Evolutionary conservation across 768 basidiomycete species (phyloP), one percentile per base, ranked within the genome.

Genomic region (Leccinum fibrillosum): DNA sequence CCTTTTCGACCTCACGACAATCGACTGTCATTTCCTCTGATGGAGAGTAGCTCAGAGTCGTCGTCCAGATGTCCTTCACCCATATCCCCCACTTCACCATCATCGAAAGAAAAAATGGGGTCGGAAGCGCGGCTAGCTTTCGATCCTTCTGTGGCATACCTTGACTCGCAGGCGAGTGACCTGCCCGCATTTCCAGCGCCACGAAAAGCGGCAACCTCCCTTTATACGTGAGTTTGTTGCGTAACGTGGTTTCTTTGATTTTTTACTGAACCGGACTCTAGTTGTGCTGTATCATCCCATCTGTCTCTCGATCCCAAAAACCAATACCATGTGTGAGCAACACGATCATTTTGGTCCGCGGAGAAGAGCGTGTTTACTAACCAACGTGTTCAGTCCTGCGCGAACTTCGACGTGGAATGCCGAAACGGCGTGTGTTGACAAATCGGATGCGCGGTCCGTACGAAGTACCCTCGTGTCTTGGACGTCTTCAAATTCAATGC

Each of bases 161-260:
- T 67, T 15, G 68, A 59, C 42, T 61, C 58, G 28, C 59, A 58
- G 50, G 60, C 60, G n/a, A 55, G 54, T 49, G 17, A 35, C 53
- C 45, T 28, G 57, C 35, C 42, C 28, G 5, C 42, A 6, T 23
- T 13, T 7, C 21, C 54, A 59, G 52, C 59, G 25, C 65, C 63
- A n/a, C 62, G 57, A 21, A 53, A 62, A n/a, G 48, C 62, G 2
- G 60, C 80, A 1, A 61, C 75, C 15, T 74, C 81, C 3, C 78
- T 88, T 30, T 89, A 89, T 74, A 85, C 81, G 88, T 83, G 63
- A 51, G 79, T 48, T 30, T 42, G n/a, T n/a, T 10, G 21, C 49
- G 10, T 25, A 21, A n/a, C 30, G 42, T 30, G 26, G 50, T 28
- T 17, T 32, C 5, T 53, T 13, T 32, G 4, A 3, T 63, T 23